Evolutionary conservation across 176 grass and related monocot genomes (phyloP).

Genomic region (Phoenix roebelenii): DNA sequence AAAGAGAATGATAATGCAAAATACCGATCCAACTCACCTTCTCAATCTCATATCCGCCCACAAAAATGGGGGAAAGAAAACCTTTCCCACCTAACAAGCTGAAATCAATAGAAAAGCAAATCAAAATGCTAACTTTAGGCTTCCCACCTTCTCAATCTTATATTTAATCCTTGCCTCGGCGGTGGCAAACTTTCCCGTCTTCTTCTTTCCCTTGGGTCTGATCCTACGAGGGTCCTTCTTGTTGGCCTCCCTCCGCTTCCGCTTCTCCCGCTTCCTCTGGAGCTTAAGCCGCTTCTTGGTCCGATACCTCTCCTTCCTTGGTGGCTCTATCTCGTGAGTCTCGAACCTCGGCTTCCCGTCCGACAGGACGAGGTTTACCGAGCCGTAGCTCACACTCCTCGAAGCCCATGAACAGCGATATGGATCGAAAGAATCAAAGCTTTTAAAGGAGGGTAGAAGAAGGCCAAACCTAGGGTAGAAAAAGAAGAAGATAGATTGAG

Average conservation of each 20-base stretch:
- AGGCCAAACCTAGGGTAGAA: constrained; percentile 20
- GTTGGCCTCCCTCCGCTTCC: constrained; percentile 61
- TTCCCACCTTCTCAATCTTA: constrained; percentile 83
- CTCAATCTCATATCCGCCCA: too few relatives aligned
- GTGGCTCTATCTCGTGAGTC: constrained; percentile 69
- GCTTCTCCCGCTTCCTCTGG: constrained; percentile 70
- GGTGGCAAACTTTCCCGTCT: constrained; percentile 74
- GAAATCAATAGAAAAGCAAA: constrained; percentile 2
- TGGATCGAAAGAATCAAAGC: constrained; percentile 13
- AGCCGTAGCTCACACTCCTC: constrained; percentile 46
- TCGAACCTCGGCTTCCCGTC: constrained; percentile 78
- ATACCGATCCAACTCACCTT: too few relatives aligned
- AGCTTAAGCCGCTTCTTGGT: constrained; percentile 76
- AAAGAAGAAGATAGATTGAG: constrained; percentile 5
- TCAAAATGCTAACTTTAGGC: background rate
- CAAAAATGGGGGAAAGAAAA: too few relatives aligned
- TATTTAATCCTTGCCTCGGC: constrained; percentile 64
- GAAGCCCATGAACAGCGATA: constrained; percentile 20
- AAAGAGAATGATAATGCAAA: too few relatives aligned
- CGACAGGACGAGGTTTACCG: constrained; percentile 64
- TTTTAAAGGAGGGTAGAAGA: constrained; percentile 25
- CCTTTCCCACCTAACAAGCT: too few relatives aligned
- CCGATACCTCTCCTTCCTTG: constrained; percentile 48
- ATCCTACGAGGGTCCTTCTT: constrained; percentile 77
- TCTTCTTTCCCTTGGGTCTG: constrained; percentile 71